These are phyloP conservation scores for Botrytis sinoallii DNA, from an alignment of 2,329 filamentous ascomycete genomes.

Conservation along the genomic window DNA sequence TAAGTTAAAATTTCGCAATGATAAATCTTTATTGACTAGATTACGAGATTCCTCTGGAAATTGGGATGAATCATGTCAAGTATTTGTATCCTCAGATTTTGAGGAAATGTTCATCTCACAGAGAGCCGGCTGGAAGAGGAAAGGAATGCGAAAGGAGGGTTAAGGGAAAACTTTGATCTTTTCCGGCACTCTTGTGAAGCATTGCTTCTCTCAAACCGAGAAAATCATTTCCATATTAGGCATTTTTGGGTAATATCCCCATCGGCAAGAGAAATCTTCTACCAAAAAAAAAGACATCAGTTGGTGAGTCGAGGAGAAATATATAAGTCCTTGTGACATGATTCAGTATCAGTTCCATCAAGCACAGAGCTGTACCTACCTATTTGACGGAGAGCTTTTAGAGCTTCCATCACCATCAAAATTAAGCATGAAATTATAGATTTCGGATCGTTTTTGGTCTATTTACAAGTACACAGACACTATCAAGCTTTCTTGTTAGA, in stretches of 20 bases:
- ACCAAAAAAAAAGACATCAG: not conserved
- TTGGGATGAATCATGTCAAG: not conserved
- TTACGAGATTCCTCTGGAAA: not conserved
- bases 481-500: not conserved
- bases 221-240: not conserved
- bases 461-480: not conserved
- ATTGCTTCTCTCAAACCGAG: not conserved
- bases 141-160: not conserved
- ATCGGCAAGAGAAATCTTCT: not conserved
- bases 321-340: not conserved
- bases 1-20: not conserved
- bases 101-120: not conserved
- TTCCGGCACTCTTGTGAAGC: not conserved
- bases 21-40: not conserved
- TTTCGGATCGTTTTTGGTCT: not conserved
- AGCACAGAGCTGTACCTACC: not conserved
- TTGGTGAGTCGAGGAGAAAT: not conserved
- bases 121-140: not conserved
- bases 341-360: not conserved
- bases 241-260: not conserved
- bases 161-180: not conserved
- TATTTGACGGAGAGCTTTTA: not conserved
- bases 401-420: not conserved
- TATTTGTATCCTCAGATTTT: not conserved
- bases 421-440: not conserved